Base-by-base conservation (phyloP, 768 basidiomycete species). In the Omphalotus guepiniiformis region DNA sequence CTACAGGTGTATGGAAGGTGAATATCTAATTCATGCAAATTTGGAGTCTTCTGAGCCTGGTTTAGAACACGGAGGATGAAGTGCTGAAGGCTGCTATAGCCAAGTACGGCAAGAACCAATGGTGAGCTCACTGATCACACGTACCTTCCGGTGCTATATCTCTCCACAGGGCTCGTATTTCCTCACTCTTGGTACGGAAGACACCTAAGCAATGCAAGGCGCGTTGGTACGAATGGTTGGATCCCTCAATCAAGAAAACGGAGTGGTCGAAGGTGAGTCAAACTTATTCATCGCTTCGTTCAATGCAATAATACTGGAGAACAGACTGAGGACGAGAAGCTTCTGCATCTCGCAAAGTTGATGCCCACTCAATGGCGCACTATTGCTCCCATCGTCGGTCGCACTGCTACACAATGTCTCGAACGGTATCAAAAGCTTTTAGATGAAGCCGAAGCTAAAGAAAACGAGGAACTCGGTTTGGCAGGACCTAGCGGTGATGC, bases 321-420 rank as follows among this genome's bases (percentile, higher is more conserved):
- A 12, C 43, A 94, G 91, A 92, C 88, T 15, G 96, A 99, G 68
- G 96, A 99, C 68, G 96, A 98, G 71, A 99, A 98, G 66, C 80
- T 99, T 3, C 76, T 99, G 9, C 94, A 98, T 64, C 81, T 98
- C 19, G 96, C 96, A 35, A 98, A 97, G 68, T 75, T 98, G 50
- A 99, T 98, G 93, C 96, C 96, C 0, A 98, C 96, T 0, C 96
- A 99, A 73, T 99, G 96, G 96, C 85, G 96, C 23, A 97, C 96
- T 19, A 95, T 99, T 56, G 94, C 96, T 3, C 96, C 96, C 41
- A 95, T 96, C 52, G 96, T 99, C 48, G 96, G 96, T 34, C 81
- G 96, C 23, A 98, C 96, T 1, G 96, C 96, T 1, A 95, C 90
- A 0, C 96, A 99, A 62, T 99, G 96, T 70, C 70, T 98, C 25